Conservation (phyloP, 495 filamentous ascomycete genomes). For the Apodospora peruviana region DNA sequence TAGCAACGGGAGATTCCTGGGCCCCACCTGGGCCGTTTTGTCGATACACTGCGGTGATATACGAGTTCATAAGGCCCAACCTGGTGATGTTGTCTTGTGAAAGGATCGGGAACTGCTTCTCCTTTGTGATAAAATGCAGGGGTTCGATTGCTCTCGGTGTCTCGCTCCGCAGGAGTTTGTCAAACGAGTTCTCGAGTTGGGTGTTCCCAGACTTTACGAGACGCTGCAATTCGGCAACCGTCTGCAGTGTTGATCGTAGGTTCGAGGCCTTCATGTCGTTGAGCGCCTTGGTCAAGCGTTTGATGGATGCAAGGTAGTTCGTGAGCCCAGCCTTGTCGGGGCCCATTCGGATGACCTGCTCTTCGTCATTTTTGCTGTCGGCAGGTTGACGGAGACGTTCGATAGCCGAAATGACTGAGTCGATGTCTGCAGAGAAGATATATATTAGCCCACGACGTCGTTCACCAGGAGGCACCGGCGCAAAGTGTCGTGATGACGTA, state of each 20-base stretch:
- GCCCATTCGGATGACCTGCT: slow-evolving; percentile 80
- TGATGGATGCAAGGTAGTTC: slow-evolving; percentile 85
- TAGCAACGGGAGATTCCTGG: slow-evolving; percentile 58
- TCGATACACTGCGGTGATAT: slow-evolving; percentile 28
- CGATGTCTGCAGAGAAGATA: slow-evolving; percentile 57
- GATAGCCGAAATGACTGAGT: slow-evolving; percentile 77
- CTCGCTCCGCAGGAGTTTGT: slow-evolving; percentile 61
- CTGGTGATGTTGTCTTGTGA: slow-evolving; percentile 44
- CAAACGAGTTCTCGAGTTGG: slow-evolving; percentile 77
- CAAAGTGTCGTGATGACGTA: too few species aligned
- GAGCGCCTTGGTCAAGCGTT: slow-evolving; percentile 77
- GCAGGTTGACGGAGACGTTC: slow-evolving; percentile 81
- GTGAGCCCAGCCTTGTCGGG: slow-evolving; percentile 73
- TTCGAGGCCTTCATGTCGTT: slow-evolving; percentile 78
- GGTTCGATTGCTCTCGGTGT: slow-evolving; percentile 76
- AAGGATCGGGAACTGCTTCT: slow-evolving; percentile 47
- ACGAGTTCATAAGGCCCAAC: slow-evolving; percentile 47
- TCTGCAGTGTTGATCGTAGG: slow-evolving; percentile 83
- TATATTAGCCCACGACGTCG: slow-evolving; percentile 7
- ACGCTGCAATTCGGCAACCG: slow-evolving; percentile 70
- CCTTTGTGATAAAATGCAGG: slow-evolving; percentile 88
- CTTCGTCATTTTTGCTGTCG: slow-evolving; percentile 82
- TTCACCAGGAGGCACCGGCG: neutral
- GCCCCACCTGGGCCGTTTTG: slow-evolving; percentile 38
- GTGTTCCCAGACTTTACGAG: slow-evolving; percentile 71